Base-by-base conservation (phyloP, 2,329 filamentous ascomycete species). In the Myriangium duriaei region DNA sequence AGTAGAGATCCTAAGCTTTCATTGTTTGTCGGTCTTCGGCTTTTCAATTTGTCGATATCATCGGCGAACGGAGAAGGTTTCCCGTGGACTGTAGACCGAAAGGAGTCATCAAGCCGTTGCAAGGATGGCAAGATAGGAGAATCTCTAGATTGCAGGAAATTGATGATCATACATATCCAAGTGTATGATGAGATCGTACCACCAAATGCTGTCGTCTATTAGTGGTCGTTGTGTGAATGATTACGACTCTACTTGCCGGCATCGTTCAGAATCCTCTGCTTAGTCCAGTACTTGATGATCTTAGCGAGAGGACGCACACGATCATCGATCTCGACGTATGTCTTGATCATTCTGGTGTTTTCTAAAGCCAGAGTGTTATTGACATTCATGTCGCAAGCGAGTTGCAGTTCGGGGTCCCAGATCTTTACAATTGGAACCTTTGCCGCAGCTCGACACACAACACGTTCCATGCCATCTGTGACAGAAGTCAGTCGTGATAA, bases 351-450 rank as follows among this genome's bases (percentile, higher is more conserved):
- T 35, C 87, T 77, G 11, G 91, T 98, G 53, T 98, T 98, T 59
- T 96, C 87, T 44, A 98, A 67, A 3, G 91, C 91, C 37, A 92
- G 62, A 0, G 87, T 91, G 52, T 96, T 98, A 65, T 98, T 98
- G 63, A 98, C 87, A 51, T 98, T 98, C 80, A 98, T 91, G 56
- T 98, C 91, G 58, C 87, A 95, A 11, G 86, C 82, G 35, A 98
- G 68, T 47, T 79, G 69, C 41, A 95, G 68, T 57, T 94, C 85
- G 3, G 91, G 91, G 57, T 98, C 91, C 87, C 91, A 98, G 40
- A 94, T 83, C 65, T 96, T 96, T 49, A 98, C 91, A 53, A 98
- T 98, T 3, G 91, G 88, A 11, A 98, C 91, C 61, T 95, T 96
- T 42, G 91, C 91, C 30, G 81, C 83, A 17, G 85, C 85, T 37